These are phyloP conservation scores for Nakazawaea ishiwadae DNA, from an alignment of 805 yeast genomes.

Conservation along the genomic window DNA sequence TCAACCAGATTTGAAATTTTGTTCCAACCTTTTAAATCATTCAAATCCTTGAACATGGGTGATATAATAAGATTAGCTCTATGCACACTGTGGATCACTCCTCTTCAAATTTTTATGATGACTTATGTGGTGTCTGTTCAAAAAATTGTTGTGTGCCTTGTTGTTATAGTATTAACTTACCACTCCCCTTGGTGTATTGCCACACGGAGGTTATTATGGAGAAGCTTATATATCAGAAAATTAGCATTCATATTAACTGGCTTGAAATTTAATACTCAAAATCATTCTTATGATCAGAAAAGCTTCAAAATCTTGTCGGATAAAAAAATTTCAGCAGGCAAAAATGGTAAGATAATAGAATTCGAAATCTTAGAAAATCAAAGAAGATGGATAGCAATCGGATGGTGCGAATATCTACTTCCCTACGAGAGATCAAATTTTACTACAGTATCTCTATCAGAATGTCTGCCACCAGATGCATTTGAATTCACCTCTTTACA, in stretches of 20 bases:
- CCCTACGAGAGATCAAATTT: slow-evolving; percentile 50
- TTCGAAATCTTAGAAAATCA: slow-evolving; percentile 53
- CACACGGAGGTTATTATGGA: slow-evolving; percentile 42
- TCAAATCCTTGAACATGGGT: slow-evolving; percentile 8
- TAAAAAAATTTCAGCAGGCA: slow-evolving; percentile 4
- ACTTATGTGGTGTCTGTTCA: slow-evolving; percentile 28
- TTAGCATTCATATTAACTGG: slow-evolving; percentile 38
- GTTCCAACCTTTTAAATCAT: slow-evolving; percentile 29
- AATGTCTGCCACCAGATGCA: slow-evolving; percentile 24
- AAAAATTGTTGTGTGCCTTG: slow-evolving; percentile 30
- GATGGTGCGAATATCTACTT: slow-evolving; percentile 47
- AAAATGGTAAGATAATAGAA: slow-evolving; percentile 39
- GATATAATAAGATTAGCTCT: slow-evolving; percentile 28
- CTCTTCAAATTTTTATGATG: slow-evolving; percentile 36
- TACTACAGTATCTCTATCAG: slow-evolving; percentile 35
- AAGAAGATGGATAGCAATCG: slow-evolving; percentile 58
- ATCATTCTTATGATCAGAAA: not conserved
- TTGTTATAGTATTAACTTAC: slow-evolving; percentile 35
- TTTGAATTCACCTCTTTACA: slow-evolving; percentile 40
- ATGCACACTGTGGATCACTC: slow-evolving; percentile 33
- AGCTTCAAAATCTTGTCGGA: slow-evolving; percentile 11
- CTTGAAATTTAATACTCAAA: slow-evolving; percentile 21
- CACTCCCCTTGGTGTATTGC: slow-evolving; percentile 46
- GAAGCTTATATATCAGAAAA: slow-evolving; percentile 39
- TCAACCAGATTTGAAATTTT: slow-evolving; percentile 36